Percentiles rank a stretch among this genome's conserved stretches.
Conservation (phyloP, 176 grass and related monocot genomes). For the Carex parvula region DNA sequence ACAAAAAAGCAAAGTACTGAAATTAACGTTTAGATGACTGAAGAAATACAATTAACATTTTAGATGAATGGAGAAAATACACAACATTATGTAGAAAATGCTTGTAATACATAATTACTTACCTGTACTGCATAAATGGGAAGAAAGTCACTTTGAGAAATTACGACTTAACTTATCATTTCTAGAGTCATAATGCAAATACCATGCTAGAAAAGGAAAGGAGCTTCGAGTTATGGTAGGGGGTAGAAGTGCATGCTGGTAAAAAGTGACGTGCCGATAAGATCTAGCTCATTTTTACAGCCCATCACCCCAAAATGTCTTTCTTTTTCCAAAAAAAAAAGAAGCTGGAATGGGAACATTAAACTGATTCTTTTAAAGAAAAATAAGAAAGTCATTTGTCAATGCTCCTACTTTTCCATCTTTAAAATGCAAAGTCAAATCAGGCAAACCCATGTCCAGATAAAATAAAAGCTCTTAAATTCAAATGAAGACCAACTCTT, state of each 20-base stretch:
- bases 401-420: not conserved
- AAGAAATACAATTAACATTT: not conserved
- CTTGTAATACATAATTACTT: not conserved
- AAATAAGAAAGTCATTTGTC: not conserved
- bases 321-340: not conserved
- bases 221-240: not conserved
- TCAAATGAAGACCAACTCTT: not conserved
- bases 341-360: not conserved
- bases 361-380: not conserved
- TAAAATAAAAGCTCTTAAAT: not conserved
- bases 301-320: not conserved
- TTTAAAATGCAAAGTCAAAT: not conserved
- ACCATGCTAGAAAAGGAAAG: not conserved
- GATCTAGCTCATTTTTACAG: not conserved
- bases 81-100: not conserved
- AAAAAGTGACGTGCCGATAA: not conserved
- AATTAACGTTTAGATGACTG: conserved; percentile 9
- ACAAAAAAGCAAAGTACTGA: conserved; percentile 25
- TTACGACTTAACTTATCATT: not conserved
- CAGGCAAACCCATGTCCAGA: not conserved
- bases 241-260: not conserved
- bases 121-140: not conserved
- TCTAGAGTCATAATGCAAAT: not conserved
- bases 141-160: not conserved
- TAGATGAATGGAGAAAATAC: not conserved